Evolutionary conservation across 371 early-diverging fungal species (phyloP).

Genomic region (Funneliformis caledonium): DNA sequence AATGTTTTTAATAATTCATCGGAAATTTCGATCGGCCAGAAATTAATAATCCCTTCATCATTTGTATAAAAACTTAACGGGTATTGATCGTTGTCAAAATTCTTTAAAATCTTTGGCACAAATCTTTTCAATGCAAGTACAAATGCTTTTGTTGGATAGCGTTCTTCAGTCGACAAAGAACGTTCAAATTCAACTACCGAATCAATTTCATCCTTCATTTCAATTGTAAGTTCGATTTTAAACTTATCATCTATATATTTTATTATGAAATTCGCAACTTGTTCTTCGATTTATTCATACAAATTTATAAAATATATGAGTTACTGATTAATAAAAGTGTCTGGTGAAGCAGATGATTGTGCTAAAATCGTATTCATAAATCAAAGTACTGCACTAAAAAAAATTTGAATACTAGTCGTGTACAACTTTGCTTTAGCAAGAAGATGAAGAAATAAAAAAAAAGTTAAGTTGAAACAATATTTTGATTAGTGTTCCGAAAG

Average conservation of each 20-base stretch:
- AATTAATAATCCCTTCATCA: background rate
- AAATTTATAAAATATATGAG: conserved; percentile 31
- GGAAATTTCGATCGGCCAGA: background rate
- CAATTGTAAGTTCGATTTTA: background rate
- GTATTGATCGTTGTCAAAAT: background rate
- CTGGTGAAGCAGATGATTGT: too few relatives aligned
- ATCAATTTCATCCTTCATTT: background rate
- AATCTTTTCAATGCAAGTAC: conserved; percentile 30
- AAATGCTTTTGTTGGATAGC: conserved; percentile 17
- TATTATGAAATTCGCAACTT: conserved; percentile 12
- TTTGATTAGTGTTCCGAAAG: too few relatives aligned
- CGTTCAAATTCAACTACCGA: background rate
- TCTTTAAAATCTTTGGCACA: background rate
- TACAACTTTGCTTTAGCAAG: too few relatives aligned
- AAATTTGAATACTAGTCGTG: too few relatives aligned
- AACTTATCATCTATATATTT: conserved; percentile 29
- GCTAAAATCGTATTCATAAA: too few relatives aligned
- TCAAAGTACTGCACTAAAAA: too few relatives aligned
- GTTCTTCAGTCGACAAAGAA: background rate
- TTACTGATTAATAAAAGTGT: too few relatives aligned
- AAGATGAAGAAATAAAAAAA: too few relatives aligned
- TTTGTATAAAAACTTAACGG: too few relatives aligned
- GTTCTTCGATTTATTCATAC: conserved; percentile 39
- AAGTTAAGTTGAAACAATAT: too few relatives aligned
- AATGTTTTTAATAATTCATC: background rate